These are phyloP conservation scores for Vitis amurensis DNA, from an alignment of 164 flowering plant genomes.

Conservation along the genomic window DNA sequence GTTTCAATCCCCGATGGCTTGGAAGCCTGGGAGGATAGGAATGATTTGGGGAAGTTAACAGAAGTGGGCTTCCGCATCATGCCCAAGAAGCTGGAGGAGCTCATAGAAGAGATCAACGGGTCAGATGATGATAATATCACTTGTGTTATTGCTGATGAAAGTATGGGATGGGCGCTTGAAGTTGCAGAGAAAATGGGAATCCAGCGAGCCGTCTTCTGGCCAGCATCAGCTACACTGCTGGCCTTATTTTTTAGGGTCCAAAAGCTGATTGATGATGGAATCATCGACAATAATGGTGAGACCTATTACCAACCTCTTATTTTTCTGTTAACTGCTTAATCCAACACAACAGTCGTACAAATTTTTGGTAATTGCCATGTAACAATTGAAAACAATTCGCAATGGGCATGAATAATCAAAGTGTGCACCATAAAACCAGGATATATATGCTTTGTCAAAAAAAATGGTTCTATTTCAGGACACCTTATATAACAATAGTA, in stretches of 20 bases:
- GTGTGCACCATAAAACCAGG: background rate
- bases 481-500: too few species aligned
- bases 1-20: constrained; percentile 43
- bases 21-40: constrained; percentile 25
- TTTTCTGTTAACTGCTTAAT: background rate
- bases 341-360: background rate
- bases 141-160: constrained; percentile 35
- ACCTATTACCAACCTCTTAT: background rate
- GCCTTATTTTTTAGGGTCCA: constrained; percentile 23
- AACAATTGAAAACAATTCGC: too few species aligned
- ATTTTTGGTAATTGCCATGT: background rate
- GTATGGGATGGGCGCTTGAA: constrained; percentile 29
- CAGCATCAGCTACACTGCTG: constrained; percentile 29
- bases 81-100: constrained; percentile 31
- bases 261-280: constrained; percentile 28
- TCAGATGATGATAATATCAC: constrained; percentile 12
- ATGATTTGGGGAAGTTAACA: constrained; percentile 14
- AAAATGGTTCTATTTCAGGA: too few species aligned
- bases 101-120: constrained; percentile 22
- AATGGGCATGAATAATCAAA: too few species aligned
- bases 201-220: constrained; percentile 29
- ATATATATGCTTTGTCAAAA: background rate
- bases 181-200: constrained; percentile 37
- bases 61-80: constrained; percentile 7
- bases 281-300: constrained; percentile 5